These are phyloP conservation scores for Akanthomyces uredinophilus DNA, from an alignment of 2,329 filamentous ascomycete genomes.

Conservation along the genomic window DNA sequence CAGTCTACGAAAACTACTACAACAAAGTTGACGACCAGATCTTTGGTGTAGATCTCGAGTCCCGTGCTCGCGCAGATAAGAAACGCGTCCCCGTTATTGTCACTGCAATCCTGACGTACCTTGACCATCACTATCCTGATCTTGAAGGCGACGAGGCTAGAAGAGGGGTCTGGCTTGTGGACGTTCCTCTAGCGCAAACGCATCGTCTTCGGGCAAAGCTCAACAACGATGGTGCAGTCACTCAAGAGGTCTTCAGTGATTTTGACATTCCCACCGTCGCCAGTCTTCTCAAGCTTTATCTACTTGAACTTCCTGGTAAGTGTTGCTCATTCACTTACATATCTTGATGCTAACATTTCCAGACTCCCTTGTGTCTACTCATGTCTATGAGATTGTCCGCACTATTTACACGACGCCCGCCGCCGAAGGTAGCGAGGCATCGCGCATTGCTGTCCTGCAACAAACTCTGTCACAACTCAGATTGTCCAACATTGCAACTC, in stretches of 20 bases:
- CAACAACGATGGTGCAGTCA: conserved; percentile 80
- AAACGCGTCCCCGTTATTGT: conserved; percentile 92
- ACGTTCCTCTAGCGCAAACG: conserved; percentile 78
- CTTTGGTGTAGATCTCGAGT: conserved; percentile 96
- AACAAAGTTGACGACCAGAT: conserved; percentile 97
- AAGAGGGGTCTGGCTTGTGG: conserved; percentile 87
- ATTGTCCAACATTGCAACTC: conserved; percentile 95
- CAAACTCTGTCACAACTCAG: conserved; percentile 92
- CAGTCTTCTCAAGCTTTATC: conserved; percentile 86
- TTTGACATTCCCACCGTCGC: conserved; percentile 95
- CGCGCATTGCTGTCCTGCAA: conserved; percentile 85
- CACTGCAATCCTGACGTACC: conserved; percentile 87
- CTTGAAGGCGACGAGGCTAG: conserved; percentile 93
- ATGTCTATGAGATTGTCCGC: conserved; percentile 98
- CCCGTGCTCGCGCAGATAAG: conserved; percentile 83
- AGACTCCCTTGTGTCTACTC: conserved; percentile 97
- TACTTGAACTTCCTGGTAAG: conserved; percentile 88
- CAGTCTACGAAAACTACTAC: conserved; percentile 98
- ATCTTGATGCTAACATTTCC: conserved; percentile 23
- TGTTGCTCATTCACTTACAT: conserved; percentile 15
- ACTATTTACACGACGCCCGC: conserved; percentile 87
- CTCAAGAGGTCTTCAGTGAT: conserved; percentile 71
- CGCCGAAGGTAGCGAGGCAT: conserved; percentile 68
- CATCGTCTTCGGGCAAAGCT: conserved; percentile 78
- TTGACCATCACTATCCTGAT: conserved; percentile 96